Percentiles rank a stretch among this genome's conserved stretches.
Evolutionary conservation across 495 filamentous ascomycete species (phyloP).

Genomic region (Bryoglossum gracile): DNA sequence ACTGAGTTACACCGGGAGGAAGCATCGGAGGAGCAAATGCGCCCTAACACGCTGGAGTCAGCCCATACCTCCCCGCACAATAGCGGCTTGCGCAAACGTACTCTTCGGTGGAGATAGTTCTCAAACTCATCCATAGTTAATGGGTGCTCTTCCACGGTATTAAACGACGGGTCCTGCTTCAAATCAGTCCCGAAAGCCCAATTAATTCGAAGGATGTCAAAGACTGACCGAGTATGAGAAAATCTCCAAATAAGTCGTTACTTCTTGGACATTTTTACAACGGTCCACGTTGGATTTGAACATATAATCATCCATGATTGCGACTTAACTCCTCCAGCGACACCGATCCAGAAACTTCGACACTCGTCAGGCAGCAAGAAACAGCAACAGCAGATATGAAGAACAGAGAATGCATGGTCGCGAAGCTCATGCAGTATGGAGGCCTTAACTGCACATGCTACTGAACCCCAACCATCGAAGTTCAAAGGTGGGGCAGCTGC

Average conservation of each 20-base stretch:
- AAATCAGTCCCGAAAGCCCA: background rate
- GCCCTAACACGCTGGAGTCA: slow-evolving; percentile 31
- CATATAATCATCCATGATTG: slow-evolving; percentile 47
- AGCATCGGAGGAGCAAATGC: slow-evolving; percentile 38
- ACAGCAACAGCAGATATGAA: too few relatives aligned
- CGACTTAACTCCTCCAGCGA: background rate
- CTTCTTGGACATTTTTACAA: slow-evolving; percentile 38
- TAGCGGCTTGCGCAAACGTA: slow-evolving; percentile 22
- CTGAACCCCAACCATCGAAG: too few relatives aligned
- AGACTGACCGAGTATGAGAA: slow-evolving; percentile 44
- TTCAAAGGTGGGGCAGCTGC: too few relatives aligned
- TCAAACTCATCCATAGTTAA: slow-evolving; percentile 44
- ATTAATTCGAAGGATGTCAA: background rate
- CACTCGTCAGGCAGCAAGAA: too few relatives aligned
- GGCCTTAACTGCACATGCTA: too few relatives aligned
- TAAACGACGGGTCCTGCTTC: slow-evolving; percentile 33
- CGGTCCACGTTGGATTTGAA: slow-evolving; percentile 36
- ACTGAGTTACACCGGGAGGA: slow-evolving; percentile 32
- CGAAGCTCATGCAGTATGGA: too few relatives aligned
- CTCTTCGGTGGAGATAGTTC: slow-evolving; percentile 43
- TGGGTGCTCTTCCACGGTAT: slow-evolving; percentile 41
- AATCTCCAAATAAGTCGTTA: slow-evolving; percentile 46
- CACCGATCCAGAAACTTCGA: background rate
- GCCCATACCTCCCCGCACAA: background rate
- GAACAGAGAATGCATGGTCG: too few relatives aligned